Evolutionary conservation across 345 rosid species (phyloP).

Genomic region (Atalantia buxifolia): DNA sequence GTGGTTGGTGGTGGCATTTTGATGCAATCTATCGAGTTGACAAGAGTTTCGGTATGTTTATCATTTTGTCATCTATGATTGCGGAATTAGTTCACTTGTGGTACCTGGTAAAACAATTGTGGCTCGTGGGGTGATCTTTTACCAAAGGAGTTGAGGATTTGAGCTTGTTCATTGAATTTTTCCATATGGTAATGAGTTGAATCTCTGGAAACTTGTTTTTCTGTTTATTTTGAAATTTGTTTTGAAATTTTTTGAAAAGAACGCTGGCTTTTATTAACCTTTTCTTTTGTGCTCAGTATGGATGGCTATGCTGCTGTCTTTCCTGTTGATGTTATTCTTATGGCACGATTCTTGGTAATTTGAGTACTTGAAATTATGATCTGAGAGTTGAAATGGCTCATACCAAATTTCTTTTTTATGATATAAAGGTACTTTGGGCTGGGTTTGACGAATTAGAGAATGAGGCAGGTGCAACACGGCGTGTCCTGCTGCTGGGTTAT

Average conservation of each 20-base stretch:
- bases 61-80: neutral
- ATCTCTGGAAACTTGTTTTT: neutral
- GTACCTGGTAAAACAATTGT: neutral
- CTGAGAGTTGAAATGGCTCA: neutral
- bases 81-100: neutral
- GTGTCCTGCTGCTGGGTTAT: constrained; percentile 74
- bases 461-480: constrained; percentile 44
- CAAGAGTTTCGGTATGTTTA: neutral
- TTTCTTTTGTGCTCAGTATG: neutral
- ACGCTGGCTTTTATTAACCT: neutral
- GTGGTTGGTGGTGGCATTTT: neutral
- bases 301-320: neutral
- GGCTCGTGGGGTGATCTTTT: neutral
- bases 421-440: constrained; percentile 80
- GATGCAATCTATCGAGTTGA: neutral
- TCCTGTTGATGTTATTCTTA: neutral
- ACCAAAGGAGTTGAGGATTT: neutral
- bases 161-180: neutral
- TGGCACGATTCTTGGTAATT: neutral
- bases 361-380: neutral
- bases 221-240: neutral
- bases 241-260: neutral
- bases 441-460: constrained; percentile 88
- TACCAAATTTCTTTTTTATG: constrained; percentile 5
- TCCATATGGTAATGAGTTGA: neutral